phyloP scores from a whole-genome alignment of 2,329 filamentous ascomycete species.

The Alternaria sp. region DNA sequence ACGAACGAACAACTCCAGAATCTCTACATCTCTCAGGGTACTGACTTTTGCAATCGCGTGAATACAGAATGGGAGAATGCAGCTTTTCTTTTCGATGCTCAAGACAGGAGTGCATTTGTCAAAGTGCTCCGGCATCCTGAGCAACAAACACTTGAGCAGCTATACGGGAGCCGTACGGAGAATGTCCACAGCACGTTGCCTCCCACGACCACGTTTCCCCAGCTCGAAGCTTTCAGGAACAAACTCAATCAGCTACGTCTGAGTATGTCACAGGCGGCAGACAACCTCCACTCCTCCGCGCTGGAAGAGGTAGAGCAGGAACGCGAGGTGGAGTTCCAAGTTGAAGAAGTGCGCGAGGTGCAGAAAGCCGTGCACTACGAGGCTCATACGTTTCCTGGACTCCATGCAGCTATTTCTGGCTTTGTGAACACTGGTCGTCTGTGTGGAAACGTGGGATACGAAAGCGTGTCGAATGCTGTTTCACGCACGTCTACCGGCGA shows the following conservation, averaged over 20 bases:
- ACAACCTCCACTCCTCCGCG: constrained; percentile 52
- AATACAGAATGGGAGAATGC: constrained; percentile 58
- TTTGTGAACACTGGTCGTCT: no score
- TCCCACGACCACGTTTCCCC: no score
- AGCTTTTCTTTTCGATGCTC: constrained; percentile 49
- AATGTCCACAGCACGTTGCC: no score
- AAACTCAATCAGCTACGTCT: no score
- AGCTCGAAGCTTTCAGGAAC: no score
- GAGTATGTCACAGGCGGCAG: constrained; percentile 36
- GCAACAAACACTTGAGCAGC: constrained; percentile 63
- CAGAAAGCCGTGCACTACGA: constrained; percentile 56
- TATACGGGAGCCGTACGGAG: no score
- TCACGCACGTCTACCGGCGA: no score
- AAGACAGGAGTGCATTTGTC: constrained; percentile 54
- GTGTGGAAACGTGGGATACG: no score
- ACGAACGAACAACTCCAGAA: constrained; percentile 61
- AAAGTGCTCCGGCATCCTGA: constrained; percentile 60
- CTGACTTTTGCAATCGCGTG: constrained; percentile 66
- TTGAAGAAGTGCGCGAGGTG: constrained; percentile 64
- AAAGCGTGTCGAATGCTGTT: no score
- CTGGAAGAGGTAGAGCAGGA: constrained; percentile 68
- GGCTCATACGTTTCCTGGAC: constrained; percentile 59
- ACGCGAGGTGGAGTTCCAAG: constrained; percentile 66
- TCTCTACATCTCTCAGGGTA: constrained; percentile 67
- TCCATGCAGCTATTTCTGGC: no score